Evolutionary conservation across 164 flowering plant species (phyloP), one percentile per base, ranked within the genome.

Genomic region (Cinnamomum micranthum): DNA sequence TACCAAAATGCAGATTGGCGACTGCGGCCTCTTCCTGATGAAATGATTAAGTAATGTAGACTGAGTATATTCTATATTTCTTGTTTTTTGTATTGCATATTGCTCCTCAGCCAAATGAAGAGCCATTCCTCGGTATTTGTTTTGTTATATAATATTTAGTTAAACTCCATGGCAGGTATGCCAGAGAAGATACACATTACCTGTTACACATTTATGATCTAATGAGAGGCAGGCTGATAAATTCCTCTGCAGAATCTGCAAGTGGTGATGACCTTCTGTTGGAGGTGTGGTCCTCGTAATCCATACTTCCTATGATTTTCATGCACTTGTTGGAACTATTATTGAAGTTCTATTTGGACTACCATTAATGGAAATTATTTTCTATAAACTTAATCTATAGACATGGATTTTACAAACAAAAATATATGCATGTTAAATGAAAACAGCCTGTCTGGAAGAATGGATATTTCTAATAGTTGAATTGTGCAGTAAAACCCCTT

Each of bases 1-100:
- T 95, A 95, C 85, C 98, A 93, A 82, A 93, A 91, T 92, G 99
- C 98, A 73, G 99, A 95, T 79, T 95, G 98, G 99, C 89, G 99
- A 85, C 33, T 93, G 66, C 90, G 98, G 24, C 99, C 99, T 63
- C 87, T 93, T 78, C 94, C 98, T 35, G 82, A 82, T 25, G 98
- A 90, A 76, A 93, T 95, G 99, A 41, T 90, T 58, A 90, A 86
- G 98, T 93, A 85, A 67, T 69, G 69, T 35, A 51, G 9, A 59
- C 13, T 15, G 12, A 11, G 47, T 25, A 17, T 31, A 19, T 31
- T 28, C 6, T 25, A 11, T 25, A 5, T 3, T 27, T 31, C 11
- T 31, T 27, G 19, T 17, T 31, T 31, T 67, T 28, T 67, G 20
- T 17, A 25, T 25, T 67, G 19, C 47, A 67, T 33, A 59, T 51